Base-by-base conservation (phyloP, 2,329 filamentous ascomycete genomes). In the Epicoccum sorghinum region DNA sequence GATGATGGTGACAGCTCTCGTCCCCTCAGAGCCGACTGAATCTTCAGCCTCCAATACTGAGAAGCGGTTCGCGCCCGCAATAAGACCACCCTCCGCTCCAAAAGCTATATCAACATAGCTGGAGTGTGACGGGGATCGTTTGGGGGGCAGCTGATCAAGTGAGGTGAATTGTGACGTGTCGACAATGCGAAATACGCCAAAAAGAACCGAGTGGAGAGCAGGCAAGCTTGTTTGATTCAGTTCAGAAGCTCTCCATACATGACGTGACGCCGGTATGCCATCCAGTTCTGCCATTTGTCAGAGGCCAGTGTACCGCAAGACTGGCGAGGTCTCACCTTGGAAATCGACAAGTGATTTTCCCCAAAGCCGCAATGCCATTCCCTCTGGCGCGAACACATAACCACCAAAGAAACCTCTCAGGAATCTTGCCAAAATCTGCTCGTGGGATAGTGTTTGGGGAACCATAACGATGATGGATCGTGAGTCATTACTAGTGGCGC, bases 31-130 rank as follows among this genome's bases (percentile, higher is more conserved):
- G 3, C 6, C n/a, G 6, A 40, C 33, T 41, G 12, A 10, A 41
- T 22, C 12, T 2, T 48, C 25, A 37, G 40, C 4, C n/a, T 43
- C 25, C n/a, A 27, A 51, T 5, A 58, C 46, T 2, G 29, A 51
- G 29, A 58, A 58, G 37, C 55, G 42, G 36, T 58, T 46, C 6
- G 51, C 50, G 12, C 55, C 55, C 18, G 50, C 47, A 13, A 58
- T 46, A n/a, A 39, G 38, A 7, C 38, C 33, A 3, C 44, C 29
- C 8, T 58, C 50, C 4, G 38, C 29, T 8, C 50, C 50, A 18
- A 48, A 58, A 8, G 46, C 50, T 18, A 58, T 44, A n/a, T 54
- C 50, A 8, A 50, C n/a, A 4, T 23, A 33, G 24, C 47, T 50
- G 3, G 10, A 30, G 2, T 7, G 8, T 9, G 14, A 9, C 6